Evolutionary conservation across 2,329 filamentous ascomycete genomes (phyloP).

Genomic region (Fusarium nygamai): DNA sequence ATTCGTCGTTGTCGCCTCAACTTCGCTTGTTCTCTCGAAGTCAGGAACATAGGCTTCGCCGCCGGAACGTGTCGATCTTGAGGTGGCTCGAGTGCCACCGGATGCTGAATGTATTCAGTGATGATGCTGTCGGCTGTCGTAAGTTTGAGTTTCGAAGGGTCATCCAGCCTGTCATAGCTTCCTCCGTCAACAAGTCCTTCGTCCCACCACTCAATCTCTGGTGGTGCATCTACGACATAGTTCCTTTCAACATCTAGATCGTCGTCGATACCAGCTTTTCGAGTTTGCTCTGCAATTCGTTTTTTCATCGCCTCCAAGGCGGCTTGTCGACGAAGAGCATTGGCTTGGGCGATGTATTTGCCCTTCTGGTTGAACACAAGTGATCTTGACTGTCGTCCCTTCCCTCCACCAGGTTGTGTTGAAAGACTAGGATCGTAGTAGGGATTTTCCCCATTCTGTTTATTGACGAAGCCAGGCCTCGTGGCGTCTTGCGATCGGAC

Average conservation of each 20-base stretch:
- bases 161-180: conserved; percentile 76
- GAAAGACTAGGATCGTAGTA: conserved; percentile 80
- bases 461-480: conserved; percentile 32
- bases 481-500: conserved; percentile 24
- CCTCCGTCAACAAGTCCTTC: conserved; percentile 82
- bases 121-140: conserved; percentile 84
- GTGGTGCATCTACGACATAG: conserved; percentile 84
- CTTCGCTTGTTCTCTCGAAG: conserved; percentile 90
- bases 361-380: conserved; percentile 94
- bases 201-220: conserved; percentile 97
- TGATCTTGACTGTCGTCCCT: conserved; percentile 76
- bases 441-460: conserved; percentile 65
- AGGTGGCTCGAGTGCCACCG: conserved; percentile 87
- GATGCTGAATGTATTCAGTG: conserved; percentile 91
- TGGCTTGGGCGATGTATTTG: conserved; percentile 96
- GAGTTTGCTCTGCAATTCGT: conserved; percentile 85
- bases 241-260: conserved; percentile 89
- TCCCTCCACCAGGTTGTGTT: conserved; percentile 65
- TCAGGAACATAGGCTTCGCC: conserved; percentile 92
- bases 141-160: conserved; percentile 75
- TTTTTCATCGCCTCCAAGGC: conserved; percentile 95
- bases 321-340: conserved; percentile 86
- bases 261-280: conserved; percentile 94
- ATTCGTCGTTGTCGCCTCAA: conserved; percentile 88
- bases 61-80: conserved; percentile 84